Percentiles rank a stretch among this genome's conserved stretches.
These are phyloP conservation scores for Pinus taeda DNA, from an alignment of 75 land plant species.

Conservation along the genomic window DNA sequence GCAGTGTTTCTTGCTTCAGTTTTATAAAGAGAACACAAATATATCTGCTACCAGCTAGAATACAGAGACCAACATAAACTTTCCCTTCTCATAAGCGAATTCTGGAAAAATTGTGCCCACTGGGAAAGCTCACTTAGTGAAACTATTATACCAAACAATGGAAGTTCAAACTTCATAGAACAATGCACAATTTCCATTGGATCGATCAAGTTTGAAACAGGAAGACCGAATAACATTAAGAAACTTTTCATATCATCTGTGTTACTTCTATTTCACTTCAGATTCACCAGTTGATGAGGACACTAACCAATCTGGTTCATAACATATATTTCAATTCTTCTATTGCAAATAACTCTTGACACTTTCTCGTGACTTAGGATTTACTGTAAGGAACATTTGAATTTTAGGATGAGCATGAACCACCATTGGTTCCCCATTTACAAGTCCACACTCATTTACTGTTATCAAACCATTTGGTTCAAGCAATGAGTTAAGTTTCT, in stretches of 20 bases:
- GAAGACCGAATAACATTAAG: conserved; percentile 66
- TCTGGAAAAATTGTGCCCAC: conserved; percentile 84
- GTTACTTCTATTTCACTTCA: conserved; percentile 5
- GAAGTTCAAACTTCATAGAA: conserved; percentile 43
- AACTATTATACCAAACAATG: conserved; percentile 35
- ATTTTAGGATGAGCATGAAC: conserved; percentile 79
- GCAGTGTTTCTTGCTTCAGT: conserved; percentile 39
- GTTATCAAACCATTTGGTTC: conserved; percentile 80
- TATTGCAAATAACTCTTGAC: conserved; percentile 96
- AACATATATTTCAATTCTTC: conserved; percentile 89
- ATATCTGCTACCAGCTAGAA: conserved; percentile 87
- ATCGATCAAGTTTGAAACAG: conserved; percentile 42
- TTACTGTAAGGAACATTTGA: conserved; percentile 87
- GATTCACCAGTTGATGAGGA: conserved; percentile 6
- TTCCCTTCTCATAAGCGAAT: conserved; percentile 69
- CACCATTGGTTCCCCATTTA: conserved; percentile 79
- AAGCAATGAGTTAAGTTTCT: conserved; percentile 87
- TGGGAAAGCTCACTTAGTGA: conserved; percentile 65
- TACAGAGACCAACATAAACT: conserved; percentile 58
- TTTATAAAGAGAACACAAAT: conserved; percentile 61
- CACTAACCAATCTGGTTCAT: conserved; percentile 54
- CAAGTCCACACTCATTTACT: conserved; percentile 89
- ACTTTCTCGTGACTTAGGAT: conserved; percentile 89
- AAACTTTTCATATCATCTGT: conserved; percentile 42
- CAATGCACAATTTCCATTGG: conserved; percentile 70